A percentile compares a stretch with the other conserved stretches of the same genome.
Evolutionary conservation across 148 eudicot genomes (phyloP).

Genomic region (Pharnaceum exiguum): DNA sequence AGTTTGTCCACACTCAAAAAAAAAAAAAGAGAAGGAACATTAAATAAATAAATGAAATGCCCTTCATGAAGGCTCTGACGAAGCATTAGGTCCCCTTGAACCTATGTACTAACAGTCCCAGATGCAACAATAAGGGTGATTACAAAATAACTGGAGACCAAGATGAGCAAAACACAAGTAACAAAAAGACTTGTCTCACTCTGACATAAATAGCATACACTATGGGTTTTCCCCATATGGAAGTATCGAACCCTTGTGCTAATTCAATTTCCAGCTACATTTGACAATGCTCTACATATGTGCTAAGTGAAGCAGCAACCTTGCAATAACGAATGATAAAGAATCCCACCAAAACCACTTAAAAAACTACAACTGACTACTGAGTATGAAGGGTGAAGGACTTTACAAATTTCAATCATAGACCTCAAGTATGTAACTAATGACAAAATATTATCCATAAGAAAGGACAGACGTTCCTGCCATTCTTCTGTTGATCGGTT

Average conservation of each 20-base stretch:
- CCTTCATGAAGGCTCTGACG: too few species aligned
- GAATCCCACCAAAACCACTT: conserved; percentile 11
- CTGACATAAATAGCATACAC: too few species aligned
- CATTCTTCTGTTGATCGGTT: conserved; percentile 9
- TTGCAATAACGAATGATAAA: conserved; percentile 21
- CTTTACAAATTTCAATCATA: conserved; percentile 22
- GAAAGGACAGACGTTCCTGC: conserved; percentile 13
- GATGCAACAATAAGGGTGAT: too few species aligned
- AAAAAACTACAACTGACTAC: conserved; percentile 13
- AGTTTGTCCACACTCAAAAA: background rate
- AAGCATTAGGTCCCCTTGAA: too few species aligned
- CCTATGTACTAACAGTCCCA: too few species aligned
- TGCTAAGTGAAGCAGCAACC: conserved; percentile 2
- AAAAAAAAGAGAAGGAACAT: background rate
- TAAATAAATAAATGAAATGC: too few species aligned
- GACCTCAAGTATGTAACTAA: conserved; percentile 1
- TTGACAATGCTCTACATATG: background rate
- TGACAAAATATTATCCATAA: conserved; percentile 10
- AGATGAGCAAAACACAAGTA: background rate
- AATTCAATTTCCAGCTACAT: conserved; percentile 6
- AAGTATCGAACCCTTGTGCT: conserved; percentile 1
- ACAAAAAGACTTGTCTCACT: too few species aligned
- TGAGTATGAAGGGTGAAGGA: conserved; percentile 7
- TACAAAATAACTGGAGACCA: too few species aligned
- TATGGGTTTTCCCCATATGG: conserved; percentile 8